Evolutionary conservation across 176 grass and related monocot species (phyloP).

Genomic region (Triticum turgidum): DNA sequence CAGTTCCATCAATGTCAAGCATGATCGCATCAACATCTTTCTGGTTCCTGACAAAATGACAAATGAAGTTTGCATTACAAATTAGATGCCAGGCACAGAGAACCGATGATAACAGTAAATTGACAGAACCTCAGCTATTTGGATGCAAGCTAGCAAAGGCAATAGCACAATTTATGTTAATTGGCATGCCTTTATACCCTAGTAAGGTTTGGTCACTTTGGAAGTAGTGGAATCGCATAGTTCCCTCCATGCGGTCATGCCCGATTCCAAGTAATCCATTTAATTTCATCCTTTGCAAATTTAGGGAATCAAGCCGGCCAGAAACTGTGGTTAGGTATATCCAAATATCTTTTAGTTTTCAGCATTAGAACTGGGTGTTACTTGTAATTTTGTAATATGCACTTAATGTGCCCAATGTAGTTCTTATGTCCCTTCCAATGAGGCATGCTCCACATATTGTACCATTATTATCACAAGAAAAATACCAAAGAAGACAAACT

Average conservation of each 20-base stretch:
- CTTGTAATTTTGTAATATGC: not conserved
- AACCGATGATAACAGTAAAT: not conserved
- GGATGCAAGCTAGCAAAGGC: not conserved
- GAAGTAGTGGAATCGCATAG: not conserved
- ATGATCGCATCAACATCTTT: constrained; percentile 82
- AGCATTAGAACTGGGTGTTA: not conserved
- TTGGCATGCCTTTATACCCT: not conserved
- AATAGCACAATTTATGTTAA: not conserved
- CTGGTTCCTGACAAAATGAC: constrained; percentile 70
- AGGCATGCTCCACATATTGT: not conserved
- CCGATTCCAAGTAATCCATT: not conserved
- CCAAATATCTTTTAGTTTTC: not conserved
- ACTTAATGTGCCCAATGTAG: not conserved
- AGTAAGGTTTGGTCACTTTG: not conserved
- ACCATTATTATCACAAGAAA: not conserved
- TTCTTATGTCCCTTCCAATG: not conserved
- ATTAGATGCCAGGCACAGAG: not conserved
- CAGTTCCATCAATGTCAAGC: constrained; percentile 94
- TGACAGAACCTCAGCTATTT: not conserved
- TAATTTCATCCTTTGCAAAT: not conserved
- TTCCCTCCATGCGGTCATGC: not conserved
- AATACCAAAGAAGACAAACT: not conserved
- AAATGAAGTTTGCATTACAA: not conserved
- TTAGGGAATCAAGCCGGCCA: not conserved
- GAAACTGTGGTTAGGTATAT: not conserved